These are phyloP conservation scores for Sordaria brevicollis DNA, from an alignment of 495 filamentous ascomycete genomes.

Conservation along the genomic window DNA sequence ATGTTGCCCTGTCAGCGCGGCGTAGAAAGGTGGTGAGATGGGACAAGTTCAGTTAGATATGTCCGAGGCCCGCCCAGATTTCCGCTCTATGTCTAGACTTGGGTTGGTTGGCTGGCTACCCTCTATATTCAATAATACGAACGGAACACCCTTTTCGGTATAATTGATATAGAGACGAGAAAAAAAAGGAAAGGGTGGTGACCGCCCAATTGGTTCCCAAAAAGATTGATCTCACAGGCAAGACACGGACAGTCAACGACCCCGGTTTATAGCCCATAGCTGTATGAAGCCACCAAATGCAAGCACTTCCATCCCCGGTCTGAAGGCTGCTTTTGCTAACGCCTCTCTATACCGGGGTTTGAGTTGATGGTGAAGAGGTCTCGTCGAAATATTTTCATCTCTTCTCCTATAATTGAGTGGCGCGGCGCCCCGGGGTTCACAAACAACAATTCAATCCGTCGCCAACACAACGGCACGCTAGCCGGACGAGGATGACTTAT, in stretches of 20 bases:
- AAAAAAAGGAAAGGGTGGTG: not conserved
- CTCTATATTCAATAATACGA: not conserved
- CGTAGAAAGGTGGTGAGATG: not conserved
- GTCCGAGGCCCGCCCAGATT: not conserved
- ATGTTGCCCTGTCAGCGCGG: not conserved
- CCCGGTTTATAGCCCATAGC: not conserved
- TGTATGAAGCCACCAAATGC: not conserved
- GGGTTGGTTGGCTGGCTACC: too few relatives aligned
- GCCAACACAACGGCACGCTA: not conserved
- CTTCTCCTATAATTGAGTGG: not conserved
- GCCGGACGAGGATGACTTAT: not conserved
- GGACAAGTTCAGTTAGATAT: too few relatives aligned
- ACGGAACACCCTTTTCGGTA: not conserved
- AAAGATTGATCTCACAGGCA: not conserved
- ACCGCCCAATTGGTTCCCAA: not conserved
- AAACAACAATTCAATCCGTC: not conserved
- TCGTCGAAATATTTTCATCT: not conserved
- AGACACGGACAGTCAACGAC: not conserved
- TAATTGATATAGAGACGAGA: not conserved
- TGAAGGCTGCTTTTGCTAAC: not conserved
- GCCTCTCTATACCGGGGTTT: not conserved
- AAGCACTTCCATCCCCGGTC: not conserved
- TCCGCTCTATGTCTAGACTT: not conserved
- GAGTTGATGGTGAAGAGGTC: not conserved
- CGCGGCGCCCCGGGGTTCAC: not conserved